Conservation (phyloP, 257 asterid genomes). For the Solanum tacnaense region DNA sequence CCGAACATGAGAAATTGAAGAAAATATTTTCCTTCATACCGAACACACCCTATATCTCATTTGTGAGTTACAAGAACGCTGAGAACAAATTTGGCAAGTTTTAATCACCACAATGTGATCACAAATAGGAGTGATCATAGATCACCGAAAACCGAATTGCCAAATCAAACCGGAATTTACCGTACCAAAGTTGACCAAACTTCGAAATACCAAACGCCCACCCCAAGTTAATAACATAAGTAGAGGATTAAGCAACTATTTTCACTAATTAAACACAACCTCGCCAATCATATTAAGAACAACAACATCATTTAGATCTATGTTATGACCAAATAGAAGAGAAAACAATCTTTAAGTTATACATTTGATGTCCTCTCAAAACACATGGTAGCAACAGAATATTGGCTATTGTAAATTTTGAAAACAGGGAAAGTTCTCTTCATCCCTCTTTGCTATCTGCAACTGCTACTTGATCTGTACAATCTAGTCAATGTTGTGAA, state of each 20-base stretch:
- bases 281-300: neutral
- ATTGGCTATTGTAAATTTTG: neutral
- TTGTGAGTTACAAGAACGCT: neutral
- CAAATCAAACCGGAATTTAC: neutral
- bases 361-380: neutral
- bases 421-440: neutral
- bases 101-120: neutral
- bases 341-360: neutral
- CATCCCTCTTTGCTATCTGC: neutral
- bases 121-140: neutral
- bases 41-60: neutral
- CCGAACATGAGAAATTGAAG: neutral
- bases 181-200: neutral
- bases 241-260: neutral
- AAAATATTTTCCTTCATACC: neutral
- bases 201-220: neutral
- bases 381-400: neutral
- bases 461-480: neutral
- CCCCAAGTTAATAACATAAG: neutral
- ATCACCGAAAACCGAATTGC: neutral
- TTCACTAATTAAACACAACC: neutral
- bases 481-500: conserved; percentile 67
- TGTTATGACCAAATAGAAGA: neutral
- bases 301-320: neutral
- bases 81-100: neutral